phyloP scores from a whole-genome alignment of 352 stramenopile genomes.

The Phytophthora litchii region DNA sequence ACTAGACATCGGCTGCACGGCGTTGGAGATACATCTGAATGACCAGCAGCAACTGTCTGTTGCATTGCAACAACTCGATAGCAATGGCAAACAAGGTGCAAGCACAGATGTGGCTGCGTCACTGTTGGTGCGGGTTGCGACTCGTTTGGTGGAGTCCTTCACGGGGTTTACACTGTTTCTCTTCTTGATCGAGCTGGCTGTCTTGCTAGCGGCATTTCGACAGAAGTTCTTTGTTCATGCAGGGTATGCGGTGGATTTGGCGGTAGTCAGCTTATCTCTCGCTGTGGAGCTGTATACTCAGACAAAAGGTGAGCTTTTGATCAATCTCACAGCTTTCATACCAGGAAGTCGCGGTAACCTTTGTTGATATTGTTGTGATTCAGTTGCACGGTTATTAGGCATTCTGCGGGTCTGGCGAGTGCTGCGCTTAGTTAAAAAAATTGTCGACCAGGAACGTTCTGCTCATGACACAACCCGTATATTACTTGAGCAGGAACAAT shows the following conservation, averaged over 20 bases:
- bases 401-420: conserved; percentile 66
- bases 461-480: conserved; percentile 44
- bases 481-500: conserved; percentile 53
- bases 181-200: conserved; percentile 60
- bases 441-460: conserved; percentile 55
- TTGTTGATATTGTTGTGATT: conserved; percentile 1
- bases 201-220: conserved; percentile 52
- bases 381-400: conserved; percentile 54
- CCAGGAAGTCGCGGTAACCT: conserved; percentile 1
- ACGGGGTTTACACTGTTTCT: conserved; percentile 64
- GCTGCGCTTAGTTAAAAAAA: conserved; percentile 54
- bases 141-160: conserved; percentile 55
- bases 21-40: conserved; percentile 44
- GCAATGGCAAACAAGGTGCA: conserved; percentile 5
- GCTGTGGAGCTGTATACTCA: conserved; percentile 53
- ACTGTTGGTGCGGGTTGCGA: conserved; percentile 19
- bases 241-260: conserved; percentile 62
- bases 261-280: conserved; percentile 39
- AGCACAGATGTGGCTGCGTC: conserved; percentile 3
- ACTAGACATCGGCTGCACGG: conserved; percentile 52
- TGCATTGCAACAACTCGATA: conserved; percentile 17
- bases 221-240: conserved; percentile 57
- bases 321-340: neutral
- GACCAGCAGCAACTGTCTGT: conserved; percentile 34
- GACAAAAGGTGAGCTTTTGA: conserved; percentile 49